phyloP scores from a whole-genome alignment of 495 filamentous ascomycete species.

The Penicillium antarcticum region DNA sequence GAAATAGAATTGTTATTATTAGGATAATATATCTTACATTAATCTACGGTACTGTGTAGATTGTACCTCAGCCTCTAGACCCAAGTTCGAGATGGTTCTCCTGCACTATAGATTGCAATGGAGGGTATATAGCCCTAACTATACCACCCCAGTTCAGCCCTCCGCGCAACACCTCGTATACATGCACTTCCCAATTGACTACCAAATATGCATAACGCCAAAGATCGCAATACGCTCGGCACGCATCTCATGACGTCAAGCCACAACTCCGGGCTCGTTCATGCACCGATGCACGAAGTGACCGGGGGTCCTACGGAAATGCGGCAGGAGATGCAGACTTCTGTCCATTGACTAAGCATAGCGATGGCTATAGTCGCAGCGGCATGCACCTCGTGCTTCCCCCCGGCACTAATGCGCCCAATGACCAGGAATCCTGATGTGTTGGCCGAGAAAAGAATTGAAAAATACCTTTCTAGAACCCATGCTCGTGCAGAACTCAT shows the following conservation, averaged over 20 bases:
- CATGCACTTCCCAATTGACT: no score
- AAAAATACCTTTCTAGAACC: constrained; percentile 4
- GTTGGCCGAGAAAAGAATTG: not conserved
- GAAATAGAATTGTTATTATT: no score
- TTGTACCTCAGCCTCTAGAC: no score
- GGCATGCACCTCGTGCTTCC: constrained; percentile 9
- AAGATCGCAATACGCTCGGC: constrained; percentile 8
- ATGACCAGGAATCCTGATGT: not conserved
- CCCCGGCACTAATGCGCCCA: constrained; percentile 6
- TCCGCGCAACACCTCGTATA: no score
- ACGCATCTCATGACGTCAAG: constrained; percentile 5
- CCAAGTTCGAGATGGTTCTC: no score
- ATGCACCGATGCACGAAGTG: constrained; percentile 3
- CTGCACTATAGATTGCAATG: no score
- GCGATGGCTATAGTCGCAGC: constrained; percentile 1
- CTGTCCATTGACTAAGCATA: not conserved
- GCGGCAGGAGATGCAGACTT: not conserved
- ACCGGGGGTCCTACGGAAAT: not conserved
- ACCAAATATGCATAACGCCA: constrained; percentile 3
- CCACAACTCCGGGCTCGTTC: constrained; percentile 1
- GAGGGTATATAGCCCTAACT: no score
- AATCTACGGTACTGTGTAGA: no score
- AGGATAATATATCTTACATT: no score
- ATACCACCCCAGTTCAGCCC: no score
- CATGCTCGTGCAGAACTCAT: not conserved